A percentile compares a stretch with the other conserved stretches of the same genome.
phyloP scores from a whole-genome alignment of 768 basidiomycete species.

The Phanerochaete carnosa region DNA sequence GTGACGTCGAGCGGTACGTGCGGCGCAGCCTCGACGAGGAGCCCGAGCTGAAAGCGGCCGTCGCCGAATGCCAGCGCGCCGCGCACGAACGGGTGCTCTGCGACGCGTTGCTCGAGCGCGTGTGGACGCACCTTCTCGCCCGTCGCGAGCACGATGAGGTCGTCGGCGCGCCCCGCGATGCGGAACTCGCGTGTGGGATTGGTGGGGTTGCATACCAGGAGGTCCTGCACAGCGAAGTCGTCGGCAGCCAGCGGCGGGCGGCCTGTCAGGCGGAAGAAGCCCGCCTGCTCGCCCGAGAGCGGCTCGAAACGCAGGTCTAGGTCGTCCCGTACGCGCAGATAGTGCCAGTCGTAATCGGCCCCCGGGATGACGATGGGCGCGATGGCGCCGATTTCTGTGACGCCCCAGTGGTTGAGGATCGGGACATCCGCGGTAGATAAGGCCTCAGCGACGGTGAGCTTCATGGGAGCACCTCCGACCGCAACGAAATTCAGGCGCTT shows the following conservation, averaged over 20 bases:
- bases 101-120: slow-evolving; percentile 29
- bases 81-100: slow-evolving; percentile 35
- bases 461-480: slow-evolving; percentile 39
- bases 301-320: slow-evolving; percentile 27
- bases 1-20: slow-evolving; percentile 11
- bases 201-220: slow-evolving; percentile 31
- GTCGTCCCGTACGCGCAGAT: slow-evolving; percentile 34
- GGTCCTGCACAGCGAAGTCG: slow-evolving; percentile 35
- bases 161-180: slow-evolving; percentile 38
- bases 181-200: slow-evolving; percentile 28
- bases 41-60: slow-evolving; percentile 31
- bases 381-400: slow-evolving; percentile 37
- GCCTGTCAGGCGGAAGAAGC: slow-evolving; percentile 28
- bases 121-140: slow-evolving; percentile 41
- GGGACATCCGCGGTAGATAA: slow-evolving; percentile 31
- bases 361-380: slow-evolving; percentile 31
- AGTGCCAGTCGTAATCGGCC: slow-evolving; percentile 35
- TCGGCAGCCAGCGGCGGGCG: slow-evolving; percentile 32
- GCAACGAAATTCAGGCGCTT: slow-evolving; percentile 32
- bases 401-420: slow-evolving; percentile 40
- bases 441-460: slow-evolving; percentile 29
- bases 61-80: slow-evolving; percentile 37
- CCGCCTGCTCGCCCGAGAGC: slow-evolving; percentile 21
- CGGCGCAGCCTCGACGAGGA: slow-evolving; percentile 31
- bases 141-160: slow-evolving; percentile 39